Evolutionary conservation across 768 basidiomycete genomes (phyloP).

Genomic region (Pleurotus salmoneostramineus): DNA sequence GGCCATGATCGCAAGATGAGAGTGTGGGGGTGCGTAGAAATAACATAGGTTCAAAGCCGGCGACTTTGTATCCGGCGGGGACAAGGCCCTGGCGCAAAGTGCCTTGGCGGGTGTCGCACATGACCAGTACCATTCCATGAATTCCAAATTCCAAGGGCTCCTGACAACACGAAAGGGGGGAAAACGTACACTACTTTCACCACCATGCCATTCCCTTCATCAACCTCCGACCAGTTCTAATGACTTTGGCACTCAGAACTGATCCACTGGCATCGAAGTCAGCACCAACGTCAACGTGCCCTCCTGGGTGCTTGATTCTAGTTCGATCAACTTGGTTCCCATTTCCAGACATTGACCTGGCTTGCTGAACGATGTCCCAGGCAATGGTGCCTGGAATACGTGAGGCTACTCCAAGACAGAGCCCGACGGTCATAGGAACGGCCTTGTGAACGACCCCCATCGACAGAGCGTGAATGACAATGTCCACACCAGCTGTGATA

Average conservation of each 20-base stretch:
- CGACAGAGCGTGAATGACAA: conserved; percentile 56
- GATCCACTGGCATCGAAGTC: conserved; percentile 40
- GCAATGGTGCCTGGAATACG: conserved; percentile 50
- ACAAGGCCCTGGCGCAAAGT: too few relatives aligned
- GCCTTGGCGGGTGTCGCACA: too few relatives aligned
- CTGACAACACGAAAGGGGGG: too few relatives aligned
- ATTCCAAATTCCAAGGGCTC: too few relatives aligned
- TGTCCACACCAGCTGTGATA: conserved; percentile 33
- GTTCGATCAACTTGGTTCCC: conserved; percentile 23
- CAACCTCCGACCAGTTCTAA: conserved; percentile 63
- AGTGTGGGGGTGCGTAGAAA: too few relatives aligned
- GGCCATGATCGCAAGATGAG: background rate
- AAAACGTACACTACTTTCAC: conserved; percentile 20
- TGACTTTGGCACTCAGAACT: conserved; percentile 56
- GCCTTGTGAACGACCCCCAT: conserved; percentile 74
- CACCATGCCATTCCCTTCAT: conserved; percentile 73
- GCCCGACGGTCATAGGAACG: conserved; percentile 68
- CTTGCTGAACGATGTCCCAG: conserved; percentile 41
- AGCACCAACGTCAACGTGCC: conserved; percentile 65
- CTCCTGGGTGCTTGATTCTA: conserved; percentile 61
- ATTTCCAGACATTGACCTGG: conserved; percentile 13
- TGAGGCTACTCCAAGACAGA: conserved; percentile 65
- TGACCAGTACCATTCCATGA: too few relatives aligned
- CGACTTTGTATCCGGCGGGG: too few relatives aligned
- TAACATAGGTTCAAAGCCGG: too few relatives aligned